Percentiles rank a stretch among this genome's conserved stretches.
Conservation (phyloP, 2,329 filamentous ascomycete species). For the Aspergillus pseudotamarii region DNA sequence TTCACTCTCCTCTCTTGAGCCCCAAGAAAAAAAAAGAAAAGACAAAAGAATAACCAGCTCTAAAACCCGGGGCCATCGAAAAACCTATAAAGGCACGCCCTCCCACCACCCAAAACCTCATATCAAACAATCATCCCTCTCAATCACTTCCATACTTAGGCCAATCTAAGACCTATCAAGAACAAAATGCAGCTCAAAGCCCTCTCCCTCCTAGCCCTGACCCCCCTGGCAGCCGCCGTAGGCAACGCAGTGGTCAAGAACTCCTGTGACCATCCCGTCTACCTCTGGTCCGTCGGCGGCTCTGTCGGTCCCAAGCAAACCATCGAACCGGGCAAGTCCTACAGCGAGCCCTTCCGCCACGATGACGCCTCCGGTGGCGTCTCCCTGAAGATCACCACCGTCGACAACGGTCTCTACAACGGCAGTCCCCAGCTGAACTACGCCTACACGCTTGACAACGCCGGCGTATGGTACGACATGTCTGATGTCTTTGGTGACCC, state of each 20-base stretch:
- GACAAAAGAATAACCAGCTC: neutral
- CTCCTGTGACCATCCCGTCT: conserved; percentile 40
- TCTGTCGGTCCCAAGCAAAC: conserved; percentile 33
- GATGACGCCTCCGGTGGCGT: conserved; percentile 45
- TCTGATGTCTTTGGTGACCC: conserved; percentile 48
- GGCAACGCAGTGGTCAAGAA: conserved; percentile 45
- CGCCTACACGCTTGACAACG: conserved; percentile 44
- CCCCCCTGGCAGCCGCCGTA: conserved; percentile 35
- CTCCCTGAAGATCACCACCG: conserved; percentile 45
- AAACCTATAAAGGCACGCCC: neutral
- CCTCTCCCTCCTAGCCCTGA: conserved; percentile 31
- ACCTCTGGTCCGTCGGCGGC: conserved; percentile 44
- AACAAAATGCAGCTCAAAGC: conserved; percentile 38
- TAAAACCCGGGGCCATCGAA: neutral
- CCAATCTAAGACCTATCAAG: neutral
- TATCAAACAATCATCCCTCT: neutral
- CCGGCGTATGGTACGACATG: conserved; percentile 46
- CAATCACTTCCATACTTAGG: neutral
- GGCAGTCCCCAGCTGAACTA: conserved; percentile 43
- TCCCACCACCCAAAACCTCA: neutral
- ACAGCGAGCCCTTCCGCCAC: conserved; percentile 39
- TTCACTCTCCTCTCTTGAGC: neutral
- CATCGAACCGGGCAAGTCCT: conserved; percentile 35
- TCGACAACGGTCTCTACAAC: conserved; percentile 38
- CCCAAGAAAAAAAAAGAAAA: neutral